These are phyloP conservation scores for Kwoniella newhampshirensis DNA, from an alignment of 768 basidiomycete genomes.

Conservation along the genomic window DNA sequence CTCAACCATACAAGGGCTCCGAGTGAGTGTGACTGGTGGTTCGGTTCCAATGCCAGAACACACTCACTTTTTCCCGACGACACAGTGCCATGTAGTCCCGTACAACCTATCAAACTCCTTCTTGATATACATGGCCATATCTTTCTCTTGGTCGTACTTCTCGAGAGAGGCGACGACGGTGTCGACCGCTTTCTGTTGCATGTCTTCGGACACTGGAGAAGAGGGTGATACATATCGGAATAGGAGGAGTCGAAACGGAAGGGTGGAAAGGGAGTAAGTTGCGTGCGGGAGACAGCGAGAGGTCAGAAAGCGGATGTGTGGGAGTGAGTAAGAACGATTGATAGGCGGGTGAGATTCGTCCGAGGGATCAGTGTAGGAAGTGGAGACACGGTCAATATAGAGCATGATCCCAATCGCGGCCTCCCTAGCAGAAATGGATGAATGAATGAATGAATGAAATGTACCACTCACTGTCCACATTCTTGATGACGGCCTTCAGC, in stretches of 20 bases:
- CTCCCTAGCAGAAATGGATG: too few relatives aligned
- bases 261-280: too few relatives aligned
- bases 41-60: too few relatives aligned
- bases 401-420: too few relatives aligned
- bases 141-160: slow-evolving; percentile 93
- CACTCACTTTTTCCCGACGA: slow-evolving; percentile 83
- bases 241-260: not conserved
- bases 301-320: too few relatives aligned
- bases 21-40: not conserved
- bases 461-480: slow-evolving; percentile 73
- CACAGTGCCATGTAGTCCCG: slow-evolving; percentile 96
- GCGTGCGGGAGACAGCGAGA: not conserved
- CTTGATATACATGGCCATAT: slow-evolving; percentile 97
- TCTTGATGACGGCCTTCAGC: slow-evolving; percentile 85
- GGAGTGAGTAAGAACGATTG: too few relatives aligned
- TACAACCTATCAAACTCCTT: slow-evolving; percentile 93
- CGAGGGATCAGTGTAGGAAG: too few relatives aligned
- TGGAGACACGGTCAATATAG: too few relatives aligned
- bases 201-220: slow-evolving; percentile 71
- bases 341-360: too few relatives aligned
- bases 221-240: too few relatives aligned
- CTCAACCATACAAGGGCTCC: too few relatives aligned
- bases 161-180: slow-evolving; percentile 80
- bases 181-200: slow-evolving; percentile 93
- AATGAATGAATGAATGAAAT: too few relatives aligned